Evolutionary conservation across 2,329 filamentous ascomycete genomes (phyloP).

Genomic region (Gaeumannomyces tritici): DNA sequence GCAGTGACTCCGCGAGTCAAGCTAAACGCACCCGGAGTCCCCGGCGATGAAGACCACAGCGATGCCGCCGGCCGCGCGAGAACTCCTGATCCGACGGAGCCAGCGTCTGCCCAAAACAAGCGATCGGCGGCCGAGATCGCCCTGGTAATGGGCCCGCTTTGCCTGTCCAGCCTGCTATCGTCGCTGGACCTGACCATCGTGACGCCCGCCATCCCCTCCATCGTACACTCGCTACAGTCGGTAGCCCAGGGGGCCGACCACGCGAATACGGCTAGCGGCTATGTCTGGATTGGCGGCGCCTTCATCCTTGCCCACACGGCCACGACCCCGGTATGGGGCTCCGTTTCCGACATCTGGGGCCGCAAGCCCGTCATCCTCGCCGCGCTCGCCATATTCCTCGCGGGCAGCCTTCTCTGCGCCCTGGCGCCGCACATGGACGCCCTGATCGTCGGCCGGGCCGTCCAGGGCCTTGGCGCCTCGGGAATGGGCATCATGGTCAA

Average conservation of each 20-base stretch:
- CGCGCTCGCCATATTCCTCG: constrained; percentile 42
- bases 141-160: not conserved
- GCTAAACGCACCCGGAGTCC: not conserved
- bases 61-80: too few species aligned
- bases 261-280: constrained; percentile 31
- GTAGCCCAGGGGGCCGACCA: constrained; percentile 24
- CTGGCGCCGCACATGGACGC: constrained; percentile 38
- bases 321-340: constrained; percentile 61
- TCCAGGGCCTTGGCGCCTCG: constrained; percentile 48
- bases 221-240: constrained; percentile 53
- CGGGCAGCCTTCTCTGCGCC: constrained; percentile 44
- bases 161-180: constrained; percentile 33
- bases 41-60: too few species aligned
- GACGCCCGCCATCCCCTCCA: constrained; percentile 57
- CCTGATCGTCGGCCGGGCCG: constrained; percentile 43
- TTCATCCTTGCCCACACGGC: constrained; percentile 63
- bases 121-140: too few species aligned
- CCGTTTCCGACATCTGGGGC: constrained; percentile 48
- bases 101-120: too few species aligned
- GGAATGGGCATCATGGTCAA: constrained; percentile 51
- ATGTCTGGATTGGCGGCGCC: constrained; percentile 68
- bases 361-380: constrained; percentile 43
- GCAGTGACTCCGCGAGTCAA: not conserved
- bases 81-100: too few species aligned
- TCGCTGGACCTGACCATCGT: constrained; percentile 52